Percentiles rank a stretch among this genome's conserved stretches.
These are phyloP conservation scores for Extremus antarcticus DNA, from an alignment of 495 filamentous ascomycete species.

Conservation along the genomic window DNA sequence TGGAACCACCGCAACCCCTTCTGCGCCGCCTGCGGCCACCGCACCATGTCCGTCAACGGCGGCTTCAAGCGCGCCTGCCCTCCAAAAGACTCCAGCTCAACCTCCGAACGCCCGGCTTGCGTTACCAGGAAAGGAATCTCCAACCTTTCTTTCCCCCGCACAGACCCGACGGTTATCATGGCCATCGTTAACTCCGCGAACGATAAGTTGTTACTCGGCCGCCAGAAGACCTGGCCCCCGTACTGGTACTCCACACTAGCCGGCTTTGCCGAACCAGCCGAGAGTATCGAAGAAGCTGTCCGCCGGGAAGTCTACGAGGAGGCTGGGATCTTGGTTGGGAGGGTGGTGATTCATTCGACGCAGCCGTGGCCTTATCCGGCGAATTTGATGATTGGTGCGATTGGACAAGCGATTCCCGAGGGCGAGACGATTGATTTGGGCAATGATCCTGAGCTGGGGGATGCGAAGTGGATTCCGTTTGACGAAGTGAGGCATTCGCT, in stretches of 20 bases:
- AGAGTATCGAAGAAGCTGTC: conserved; percentile 90
- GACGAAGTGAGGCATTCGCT: conserved; percentile 44
- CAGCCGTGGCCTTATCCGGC: conserved; percentile 89
- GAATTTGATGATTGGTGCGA: conserved; percentile 88
- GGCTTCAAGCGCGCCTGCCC: conserved; percentile 89
- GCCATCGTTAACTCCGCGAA: conserved; percentile 70
- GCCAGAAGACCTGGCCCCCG: conserved; percentile 70
- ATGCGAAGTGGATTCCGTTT: conserved; percentile 74
- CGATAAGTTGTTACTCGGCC: conserved; percentile 69
- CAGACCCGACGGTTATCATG: conserved; percentile 92
- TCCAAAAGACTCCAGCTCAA: conserved; percentile 50
- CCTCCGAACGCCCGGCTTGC: conserved; percentile 50
- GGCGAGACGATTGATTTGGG: conserved; percentile 73
- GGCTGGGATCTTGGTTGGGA: conserved; percentile 68
- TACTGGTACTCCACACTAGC: conserved; percentile 85
- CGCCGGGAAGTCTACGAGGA: conserved; percentile 96
- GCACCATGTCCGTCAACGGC: conserved; percentile 73
- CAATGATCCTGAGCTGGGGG: conserved; percentile 82
- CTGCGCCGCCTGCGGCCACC: conserved; percentile 77
- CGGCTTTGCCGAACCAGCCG: conserved; percentile 90
- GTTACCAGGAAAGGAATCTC: conserved; percentile 63
- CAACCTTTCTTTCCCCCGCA: conserved; percentile 85
- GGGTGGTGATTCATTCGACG: conserved; percentile 83
- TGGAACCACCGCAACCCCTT: conserved; percentile 93
- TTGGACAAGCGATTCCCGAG: conserved; percentile 70